Conservation (phyloP, 768 basidiomycete species). For the Xerocomellus amylosporus region DNA sequence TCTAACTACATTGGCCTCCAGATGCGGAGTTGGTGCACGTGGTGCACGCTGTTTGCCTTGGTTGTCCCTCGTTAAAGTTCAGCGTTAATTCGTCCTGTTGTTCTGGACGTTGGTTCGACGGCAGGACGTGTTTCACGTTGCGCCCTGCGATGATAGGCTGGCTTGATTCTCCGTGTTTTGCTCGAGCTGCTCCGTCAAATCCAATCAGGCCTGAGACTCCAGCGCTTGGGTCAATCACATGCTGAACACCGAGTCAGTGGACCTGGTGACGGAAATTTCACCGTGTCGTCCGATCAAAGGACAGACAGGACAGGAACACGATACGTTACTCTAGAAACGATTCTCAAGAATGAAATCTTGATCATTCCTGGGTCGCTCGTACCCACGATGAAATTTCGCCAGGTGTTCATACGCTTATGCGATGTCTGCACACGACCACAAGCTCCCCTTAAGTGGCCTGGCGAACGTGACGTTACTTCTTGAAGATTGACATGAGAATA, state of each 20-base stretch:
- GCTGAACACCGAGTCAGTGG: neutral
- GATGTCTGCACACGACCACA: slow-evolving; percentile 4
- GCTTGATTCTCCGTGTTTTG: neutral
- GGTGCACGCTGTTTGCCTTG: neutral
- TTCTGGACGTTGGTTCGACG: neutral
- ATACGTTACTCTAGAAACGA: slow-evolving; percentile 4
- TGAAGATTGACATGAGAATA: slow-evolving; percentile 22
- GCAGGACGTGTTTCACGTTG: neutral
- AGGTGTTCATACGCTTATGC: slow-evolving; percentile 10
- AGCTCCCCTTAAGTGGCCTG: neutral
- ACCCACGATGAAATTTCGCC: slow-evolving; percentile 12
- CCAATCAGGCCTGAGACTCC: neutral
- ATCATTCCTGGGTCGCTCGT: neutral
- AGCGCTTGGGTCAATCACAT: slow-evolving; percentile 11
- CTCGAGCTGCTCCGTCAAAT: neutral
- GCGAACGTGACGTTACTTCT: neutral
- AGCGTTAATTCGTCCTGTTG: neutral
- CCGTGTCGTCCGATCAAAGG: slow-evolving; percentile 6
- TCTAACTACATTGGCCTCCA: slow-evolving; percentile 21
- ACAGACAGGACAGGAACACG: neutral
- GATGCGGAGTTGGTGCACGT: slow-evolving; percentile 4
- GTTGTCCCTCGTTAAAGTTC: neutral
- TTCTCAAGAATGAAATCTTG: slow-evolving; percentile 11
- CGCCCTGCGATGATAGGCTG: neutral
- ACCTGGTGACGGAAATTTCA: neutral